A percentile compares a stretch with the other conserved stretches of the same genome.
phyloP scores from a whole-genome alignment of 345 rosid species.

The Gossypium ekmanianum region DNA sequence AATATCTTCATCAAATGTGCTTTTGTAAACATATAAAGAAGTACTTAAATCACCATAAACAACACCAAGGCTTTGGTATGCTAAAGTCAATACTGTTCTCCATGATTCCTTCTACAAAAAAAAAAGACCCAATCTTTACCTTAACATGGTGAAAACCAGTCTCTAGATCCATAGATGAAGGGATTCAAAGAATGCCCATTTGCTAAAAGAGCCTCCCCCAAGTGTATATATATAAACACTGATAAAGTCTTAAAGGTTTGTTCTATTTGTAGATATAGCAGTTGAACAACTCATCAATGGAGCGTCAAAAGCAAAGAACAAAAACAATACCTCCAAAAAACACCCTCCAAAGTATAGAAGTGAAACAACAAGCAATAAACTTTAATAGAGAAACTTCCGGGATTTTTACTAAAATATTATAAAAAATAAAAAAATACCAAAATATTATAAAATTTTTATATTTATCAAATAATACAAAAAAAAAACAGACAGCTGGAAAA shows the following conservation, averaged over 20 bases:
- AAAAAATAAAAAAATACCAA: too few species aligned
- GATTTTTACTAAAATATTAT: too few species aligned
- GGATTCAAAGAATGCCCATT: conserved; percentile 28
- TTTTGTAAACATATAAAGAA: conserved; percentile 79
- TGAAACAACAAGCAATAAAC: too few species aligned
- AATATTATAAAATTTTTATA: too few species aligned
- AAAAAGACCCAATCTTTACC: conserved; percentile 29
- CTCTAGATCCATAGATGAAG: conserved; percentile 61
- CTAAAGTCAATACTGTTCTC: conserved; percentile 68
- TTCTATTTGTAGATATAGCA: too few species aligned
- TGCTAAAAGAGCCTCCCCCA: conserved; percentile 17
- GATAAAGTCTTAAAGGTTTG: background rate
- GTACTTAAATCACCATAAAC: conserved; percentile 87
- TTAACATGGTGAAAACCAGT: conserved; percentile 34
- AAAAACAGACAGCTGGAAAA: too few species aligned
- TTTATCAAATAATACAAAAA: too few species aligned
- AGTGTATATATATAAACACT: conserved; percentile 1
- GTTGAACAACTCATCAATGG: too few species aligned
- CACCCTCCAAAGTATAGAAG: too few species aligned
- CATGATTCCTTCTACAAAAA: conserved; percentile 64
- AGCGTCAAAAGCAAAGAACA: too few species aligned
- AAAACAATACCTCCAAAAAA: too few species aligned
- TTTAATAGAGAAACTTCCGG: too few species aligned
- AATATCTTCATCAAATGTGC: conserved; percentile 77
- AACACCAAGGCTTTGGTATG: conserved; percentile 83